phyloP scores from a whole-genome alignment of 257 asterid species.

The Lithospermum erythrorhizon region DNA sequence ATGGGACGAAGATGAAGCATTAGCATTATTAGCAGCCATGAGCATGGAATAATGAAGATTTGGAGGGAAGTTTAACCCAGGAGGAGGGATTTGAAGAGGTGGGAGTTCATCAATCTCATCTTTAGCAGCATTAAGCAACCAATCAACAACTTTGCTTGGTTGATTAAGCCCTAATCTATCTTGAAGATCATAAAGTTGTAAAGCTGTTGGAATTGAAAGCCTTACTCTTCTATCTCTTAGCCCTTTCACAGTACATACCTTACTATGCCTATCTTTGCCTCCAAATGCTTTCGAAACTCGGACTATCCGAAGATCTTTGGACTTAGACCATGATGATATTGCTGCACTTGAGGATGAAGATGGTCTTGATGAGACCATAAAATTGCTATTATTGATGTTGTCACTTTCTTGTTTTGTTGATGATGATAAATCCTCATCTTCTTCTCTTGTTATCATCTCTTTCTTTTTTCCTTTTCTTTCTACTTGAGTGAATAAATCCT shows the following conservation, averaged over 20 bases:
- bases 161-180: conserved; percentile 66
- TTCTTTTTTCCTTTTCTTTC: too few relatives aligned
- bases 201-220: conserved; percentile 57
- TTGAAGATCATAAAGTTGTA: conserved; percentile 62
- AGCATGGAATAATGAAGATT: background rate
- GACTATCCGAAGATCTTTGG: conserved; percentile 30
- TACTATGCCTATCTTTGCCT: conserved; percentile 78
- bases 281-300: conserved; percentile 67
- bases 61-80: background rate
- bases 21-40: background rate
- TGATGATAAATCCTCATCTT: too few relatives aligned
- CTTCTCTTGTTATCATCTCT: too few relatives aligned
- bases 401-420: too few relatives aligned
- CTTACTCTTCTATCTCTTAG: conserved; percentile 65
- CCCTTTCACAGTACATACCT: conserved; percentile 59
- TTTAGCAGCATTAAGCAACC: conserved; percentile 64
- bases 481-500: too few relatives aligned
- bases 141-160: conserved; percentile 79
- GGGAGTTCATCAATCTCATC: background rate
- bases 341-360: background rate
- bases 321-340: background rate
- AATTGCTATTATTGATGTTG: too few relatives aligned
- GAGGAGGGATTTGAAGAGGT: background rate
- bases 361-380: too few relatives aligned
- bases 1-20: conserved; percentile 8